Evolutionary conservation across 2,329 filamentous ascomycete species (phyloP).

Genomic region (Claviceps fusiformis): DNA sequence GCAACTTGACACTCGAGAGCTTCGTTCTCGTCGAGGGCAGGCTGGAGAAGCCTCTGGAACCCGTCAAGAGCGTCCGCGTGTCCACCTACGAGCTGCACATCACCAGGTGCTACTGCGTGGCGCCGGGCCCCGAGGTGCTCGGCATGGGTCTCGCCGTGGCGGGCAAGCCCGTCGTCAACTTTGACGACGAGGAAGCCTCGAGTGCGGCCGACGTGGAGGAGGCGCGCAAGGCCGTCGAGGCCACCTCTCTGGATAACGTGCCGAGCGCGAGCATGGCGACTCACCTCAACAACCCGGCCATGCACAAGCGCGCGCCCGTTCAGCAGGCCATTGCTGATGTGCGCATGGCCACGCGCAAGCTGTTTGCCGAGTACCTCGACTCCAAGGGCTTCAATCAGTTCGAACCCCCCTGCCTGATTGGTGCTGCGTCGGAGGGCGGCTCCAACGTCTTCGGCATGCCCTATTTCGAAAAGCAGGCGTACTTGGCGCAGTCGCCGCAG

Average conservation of each 20-base stretch:
- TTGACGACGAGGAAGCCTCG: conserved; percentile 36
- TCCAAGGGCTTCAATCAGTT: conserved; percentile 66
- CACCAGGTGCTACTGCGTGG: conserved; percentile 67
- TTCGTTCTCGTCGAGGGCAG: conserved; percentile 69
- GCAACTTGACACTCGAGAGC: conserved; percentile 61
- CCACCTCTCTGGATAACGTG: conserved; percentile 14
- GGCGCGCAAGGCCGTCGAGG: conserved; percentile 1
- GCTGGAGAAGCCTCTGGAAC: conserved; percentile 71
- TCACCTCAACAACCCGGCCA: conserved; percentile 78
- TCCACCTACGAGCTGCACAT: conserved; percentile 77
- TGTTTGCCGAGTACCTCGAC: conserved; percentile 66
- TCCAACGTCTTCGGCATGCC: conserved; percentile 80
- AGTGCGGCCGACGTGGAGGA: conserved; percentile 18
- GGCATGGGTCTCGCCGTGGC: conserved; percentile 44
- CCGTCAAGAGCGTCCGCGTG: conserved; percentile 77
- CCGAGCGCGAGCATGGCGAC: conserved; percentile 73
- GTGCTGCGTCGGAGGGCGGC: conserved; percentile 83
- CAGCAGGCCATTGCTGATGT: conserved; percentile 64
- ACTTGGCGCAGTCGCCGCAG: conserved; percentile 66
- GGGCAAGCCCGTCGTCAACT: conserved; percentile 41
- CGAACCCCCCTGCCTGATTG: conserved; percentile 80
- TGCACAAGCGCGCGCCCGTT: conserved; percentile 83
- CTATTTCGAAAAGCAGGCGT: conserved; percentile 80
- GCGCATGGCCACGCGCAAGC: conserved; percentile 44
- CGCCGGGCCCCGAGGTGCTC: conserved; percentile 43